phyloP scores from a whole-genome alignment of 2,329 filamentous ascomycete species.

The Clonostachys sp. region DNA sequence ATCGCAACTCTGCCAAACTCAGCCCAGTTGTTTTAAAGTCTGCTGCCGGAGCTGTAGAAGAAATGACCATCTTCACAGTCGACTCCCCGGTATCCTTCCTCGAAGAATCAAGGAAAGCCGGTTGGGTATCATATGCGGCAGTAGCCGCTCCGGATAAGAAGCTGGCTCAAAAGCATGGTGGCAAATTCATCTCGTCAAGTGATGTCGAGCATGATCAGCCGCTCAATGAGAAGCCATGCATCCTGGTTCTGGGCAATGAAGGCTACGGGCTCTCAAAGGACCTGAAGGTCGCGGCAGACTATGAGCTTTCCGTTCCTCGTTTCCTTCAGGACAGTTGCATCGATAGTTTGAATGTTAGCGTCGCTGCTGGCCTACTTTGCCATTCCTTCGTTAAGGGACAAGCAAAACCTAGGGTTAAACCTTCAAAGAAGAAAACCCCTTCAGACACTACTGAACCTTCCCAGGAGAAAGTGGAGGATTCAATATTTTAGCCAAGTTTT shows the following conservation, averaged over 20 bases:
- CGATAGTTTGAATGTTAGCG: constrained; percentile 91
- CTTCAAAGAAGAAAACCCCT: too few species aligned
- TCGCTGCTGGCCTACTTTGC: constrained; percentile 75
- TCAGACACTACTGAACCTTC: too few species aligned
- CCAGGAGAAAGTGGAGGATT: too few species aligned
- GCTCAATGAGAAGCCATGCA: constrained; percentile 57
- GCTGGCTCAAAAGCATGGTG: constrained; percentile 22
- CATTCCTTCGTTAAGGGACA: constrained; percentile 56
- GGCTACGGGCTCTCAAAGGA: constrained; percentile 65
- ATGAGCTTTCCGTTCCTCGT: constrained; percentile 60
- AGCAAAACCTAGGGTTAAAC: not conserved
- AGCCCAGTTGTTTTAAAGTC: constrained; percentile 80
- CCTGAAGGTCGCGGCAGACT: constrained; percentile 63
- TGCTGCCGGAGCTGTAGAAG: constrained; percentile 82
- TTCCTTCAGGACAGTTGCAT: constrained; percentile 52
- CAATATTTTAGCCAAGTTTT: too few species aligned
- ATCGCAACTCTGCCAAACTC: constrained; percentile 67
- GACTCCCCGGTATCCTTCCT: constrained; percentile 67
- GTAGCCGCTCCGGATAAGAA: constrained; percentile 41
- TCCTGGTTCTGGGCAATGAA: constrained; percentile 82
- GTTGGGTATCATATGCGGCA: constrained; percentile 83
- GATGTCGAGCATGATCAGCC: constrained; percentile 46
- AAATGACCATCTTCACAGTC: constrained; percentile 68
- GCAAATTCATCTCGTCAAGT: constrained; percentile 43
- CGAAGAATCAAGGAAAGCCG: constrained; percentile 57